These are phyloP conservation scores for Daldinia eschscholtzii DNA, from an alignment of 2,329 filamentous ascomycete genomes.

Conservation along the genomic window DNA sequence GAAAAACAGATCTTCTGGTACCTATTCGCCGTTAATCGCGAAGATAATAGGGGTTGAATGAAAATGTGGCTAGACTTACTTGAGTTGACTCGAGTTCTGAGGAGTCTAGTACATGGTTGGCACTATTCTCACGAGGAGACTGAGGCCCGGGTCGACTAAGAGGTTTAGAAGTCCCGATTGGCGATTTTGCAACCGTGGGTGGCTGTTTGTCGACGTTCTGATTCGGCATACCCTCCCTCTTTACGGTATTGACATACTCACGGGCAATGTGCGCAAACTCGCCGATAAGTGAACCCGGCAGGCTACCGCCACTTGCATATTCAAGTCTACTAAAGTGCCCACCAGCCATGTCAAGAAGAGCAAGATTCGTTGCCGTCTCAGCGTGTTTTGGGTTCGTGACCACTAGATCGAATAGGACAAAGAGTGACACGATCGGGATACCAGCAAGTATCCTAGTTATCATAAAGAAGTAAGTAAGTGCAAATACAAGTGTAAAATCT, in stretches of 20 bases:
- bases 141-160: slow-evolving; percentile 1
- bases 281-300: slow-evolving; percentile 55
- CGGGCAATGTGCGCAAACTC: slow-evolving; percentile 59
- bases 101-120: slow-evolving; percentile 6
- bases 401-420: slow-evolving; percentile 39
- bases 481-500: background rate
- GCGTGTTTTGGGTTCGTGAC: slow-evolving; percentile 39
- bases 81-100: slow-evolving; percentile 12
- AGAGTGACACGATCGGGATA: slow-evolving; percentile 38
- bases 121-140: slow-evolving; percentile 2
- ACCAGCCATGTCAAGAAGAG: slow-evolving; percentile 57
- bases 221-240: slow-evolving; percentile 20
- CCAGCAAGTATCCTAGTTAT: slow-evolving; percentile 34
- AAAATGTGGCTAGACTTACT: background rate
- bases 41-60: background rate
- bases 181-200: slow-evolving; percentile 2
- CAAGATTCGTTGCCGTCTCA: slow-evolving; percentile 51
- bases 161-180: slow-evolving; percentile 15
- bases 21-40: slow-evolving; percentile 10
- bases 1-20: slow-evolving; percentile 15
- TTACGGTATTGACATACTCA: slow-evolving; percentile 54
- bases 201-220: slow-evolving; percentile 12
- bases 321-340: slow-evolving; percentile 60
- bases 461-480: background rate
- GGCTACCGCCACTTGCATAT: slow-evolving; percentile 53